Percentiles rank a stretch among this genome's conserved stretches.
Conservation (phyloP, 495 filamentous ascomycete genomes). For the Penicillium alfredii region DNA sequence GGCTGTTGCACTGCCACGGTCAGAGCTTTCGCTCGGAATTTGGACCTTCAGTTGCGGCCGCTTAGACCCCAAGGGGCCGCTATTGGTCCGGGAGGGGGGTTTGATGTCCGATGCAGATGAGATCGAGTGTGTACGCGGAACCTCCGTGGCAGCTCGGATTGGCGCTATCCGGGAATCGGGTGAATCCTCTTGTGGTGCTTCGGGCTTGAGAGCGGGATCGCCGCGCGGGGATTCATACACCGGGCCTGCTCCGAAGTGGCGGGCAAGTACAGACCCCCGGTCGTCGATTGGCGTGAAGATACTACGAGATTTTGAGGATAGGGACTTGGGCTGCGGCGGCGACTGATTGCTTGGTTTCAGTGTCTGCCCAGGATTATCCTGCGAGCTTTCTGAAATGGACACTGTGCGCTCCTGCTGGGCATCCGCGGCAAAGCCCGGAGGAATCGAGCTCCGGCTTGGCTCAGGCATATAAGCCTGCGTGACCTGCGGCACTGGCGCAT, state of each 20-base stretch:
- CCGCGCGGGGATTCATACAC: conserved; percentile 37
- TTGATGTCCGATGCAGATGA: conserved; percentile 53
- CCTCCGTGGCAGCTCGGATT: conserved; percentile 34
- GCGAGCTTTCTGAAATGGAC: conserved; percentile 29
- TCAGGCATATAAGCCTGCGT: conserved; percentile 66
- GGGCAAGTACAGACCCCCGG: conserved; percentile 77
- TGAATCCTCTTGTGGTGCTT: conserved; percentile 39
- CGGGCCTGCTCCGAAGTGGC: conserved; percentile 65
- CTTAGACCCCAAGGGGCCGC: conserved; percentile 52
- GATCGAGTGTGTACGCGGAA: conserved; percentile 40
- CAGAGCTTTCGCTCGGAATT: conserved; percentile 86
- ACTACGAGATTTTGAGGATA: conserved; percentile 73
- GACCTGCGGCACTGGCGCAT: conserved; percentile 55
- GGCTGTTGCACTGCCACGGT: conserved; percentile 68
- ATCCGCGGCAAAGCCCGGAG: conserved; percentile 44
- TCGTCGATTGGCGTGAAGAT: conserved; percentile 98
- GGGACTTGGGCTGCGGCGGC: conserved; percentile 57
- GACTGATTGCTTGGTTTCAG: conserved; percentile 43
- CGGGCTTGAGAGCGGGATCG: conserved; percentile 35
- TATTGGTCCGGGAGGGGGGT: conserved; percentile 74
- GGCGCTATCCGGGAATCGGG: conserved; percentile 41
- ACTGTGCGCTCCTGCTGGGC: conserved; percentile 39
- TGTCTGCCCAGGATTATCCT: conserved; percentile 35
- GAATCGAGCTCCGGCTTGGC: conserved; percentile 49
- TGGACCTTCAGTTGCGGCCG: conserved; percentile 85